Evolutionary conservation across 2,329 filamentous ascomycete species (phyloP).

Genomic region (Emmonsia crescens): DNA sequence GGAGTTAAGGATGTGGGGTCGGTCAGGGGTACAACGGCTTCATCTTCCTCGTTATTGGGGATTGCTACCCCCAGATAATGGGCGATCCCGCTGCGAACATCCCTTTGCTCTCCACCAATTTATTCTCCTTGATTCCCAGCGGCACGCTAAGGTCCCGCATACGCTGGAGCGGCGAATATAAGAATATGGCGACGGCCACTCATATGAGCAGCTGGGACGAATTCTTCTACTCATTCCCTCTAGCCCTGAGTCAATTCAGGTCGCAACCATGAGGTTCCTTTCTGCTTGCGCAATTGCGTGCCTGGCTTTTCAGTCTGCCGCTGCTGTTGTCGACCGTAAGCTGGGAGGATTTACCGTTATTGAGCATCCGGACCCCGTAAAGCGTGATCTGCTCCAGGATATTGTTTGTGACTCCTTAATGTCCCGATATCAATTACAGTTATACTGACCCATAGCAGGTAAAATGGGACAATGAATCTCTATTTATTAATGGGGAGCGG

Average conservation of each 20-base stretch:
- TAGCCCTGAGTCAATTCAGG: neutral
- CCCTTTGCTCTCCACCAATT: neutral
- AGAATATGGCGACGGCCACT: neutral
- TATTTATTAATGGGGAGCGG: constrained; percentile 59
- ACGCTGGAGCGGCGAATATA: neutral
- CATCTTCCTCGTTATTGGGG: neutral
- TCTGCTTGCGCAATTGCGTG: constrained; percentile 23
- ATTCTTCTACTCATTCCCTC: neutral
- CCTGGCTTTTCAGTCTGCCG: constrained; percentile 37
- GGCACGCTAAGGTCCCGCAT: neutral
- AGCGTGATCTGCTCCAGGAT: constrained; percentile 44
- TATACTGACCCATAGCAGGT: constrained; percentile 28
- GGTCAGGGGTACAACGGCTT: neutral
- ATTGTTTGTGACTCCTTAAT: constrained; percentile 34
- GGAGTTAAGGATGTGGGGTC: neutral
- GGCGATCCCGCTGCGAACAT: neutral
- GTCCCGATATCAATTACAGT: neutral
- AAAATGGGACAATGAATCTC: constrained; percentile 61
- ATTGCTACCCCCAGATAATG: neutral
- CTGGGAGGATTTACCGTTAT: constrained; percentile 39
- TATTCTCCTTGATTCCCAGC: neutral
- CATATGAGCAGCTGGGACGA: neutral
- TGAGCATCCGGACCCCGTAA: constrained; percentile 27
- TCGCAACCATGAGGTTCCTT: constrained; percentile 28
- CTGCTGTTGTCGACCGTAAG: constrained; percentile 39